Conservation (phyloP, 2,329 filamentous ascomycete genomes). For the Aspergillus sclerotialis region DNA sequence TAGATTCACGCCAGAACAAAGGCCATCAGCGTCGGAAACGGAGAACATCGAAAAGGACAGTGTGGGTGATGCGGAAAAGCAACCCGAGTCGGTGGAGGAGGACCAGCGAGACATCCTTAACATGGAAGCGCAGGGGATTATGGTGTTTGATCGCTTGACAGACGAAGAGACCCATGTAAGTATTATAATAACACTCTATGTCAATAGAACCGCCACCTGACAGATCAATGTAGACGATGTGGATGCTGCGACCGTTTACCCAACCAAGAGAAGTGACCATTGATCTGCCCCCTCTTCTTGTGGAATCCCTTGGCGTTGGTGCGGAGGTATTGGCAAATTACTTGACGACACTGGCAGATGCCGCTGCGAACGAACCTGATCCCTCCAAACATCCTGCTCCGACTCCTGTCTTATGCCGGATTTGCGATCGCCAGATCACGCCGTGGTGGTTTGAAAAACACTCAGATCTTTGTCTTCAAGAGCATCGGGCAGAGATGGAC, state of each 20-base stretch:
- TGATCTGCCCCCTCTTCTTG: constrained; percentile 79
- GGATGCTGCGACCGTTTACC: constrained; percentile 95
- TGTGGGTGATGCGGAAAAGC: constrained; percentile 26
- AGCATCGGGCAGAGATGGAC: constrained; percentile 95
- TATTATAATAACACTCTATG: constrained; percentile 13
- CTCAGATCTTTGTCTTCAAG: constrained; percentile 89
- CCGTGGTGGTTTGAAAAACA: constrained; percentile 99
- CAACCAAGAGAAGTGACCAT: constrained; percentile 90
- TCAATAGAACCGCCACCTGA: constrained; percentile 17
- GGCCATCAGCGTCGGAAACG: constrained; percentile 13
- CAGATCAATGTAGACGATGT: constrained; percentile 69
- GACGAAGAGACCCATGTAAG: constrained; percentile 86
- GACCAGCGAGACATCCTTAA: constrained; percentile 56
- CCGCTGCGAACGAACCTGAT: constrained; percentile 65
- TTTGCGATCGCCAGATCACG: constrained; percentile 93
- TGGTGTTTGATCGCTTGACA: constrained; percentile 87
- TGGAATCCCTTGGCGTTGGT: constrained; percentile 88
- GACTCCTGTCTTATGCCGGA: constrained; percentile 81
- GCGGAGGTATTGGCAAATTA: constrained; percentile 93
- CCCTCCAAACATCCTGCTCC: constrained; percentile 72
- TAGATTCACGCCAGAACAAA: constrained; percentile 35
- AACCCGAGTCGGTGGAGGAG: constrained; percentile 33
- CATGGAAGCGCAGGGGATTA: constrained; percentile 93
- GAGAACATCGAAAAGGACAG: constrained; percentile 10
- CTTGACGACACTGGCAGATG: constrained; percentile 80